Conservation (phyloP, 2,329 filamentous ascomycete species). For the Trichothecium roseum region DNA sequence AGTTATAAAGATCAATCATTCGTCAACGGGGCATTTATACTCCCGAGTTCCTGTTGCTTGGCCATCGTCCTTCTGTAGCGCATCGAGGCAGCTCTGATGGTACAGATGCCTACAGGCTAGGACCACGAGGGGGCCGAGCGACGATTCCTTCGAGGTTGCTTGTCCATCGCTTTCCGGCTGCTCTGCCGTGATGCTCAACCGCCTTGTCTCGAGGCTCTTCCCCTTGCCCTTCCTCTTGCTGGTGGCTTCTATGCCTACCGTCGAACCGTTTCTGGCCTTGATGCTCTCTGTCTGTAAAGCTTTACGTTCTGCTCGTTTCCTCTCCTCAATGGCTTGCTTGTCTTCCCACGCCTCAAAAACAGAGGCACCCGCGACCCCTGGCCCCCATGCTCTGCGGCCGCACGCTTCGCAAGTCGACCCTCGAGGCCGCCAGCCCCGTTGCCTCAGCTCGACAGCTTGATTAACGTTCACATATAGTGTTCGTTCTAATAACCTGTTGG, state of each 20-base stretch:
- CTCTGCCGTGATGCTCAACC: slow-evolving; percentile 29
- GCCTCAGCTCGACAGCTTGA: slow-evolving; percentile 62
- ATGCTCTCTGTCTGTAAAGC: slow-evolving; percentile 22
- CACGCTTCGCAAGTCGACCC: slow-evolving; percentile 86
- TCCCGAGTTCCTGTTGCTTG: slow-evolving; percentile 33
- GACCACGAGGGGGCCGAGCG: slow-evolving; percentile 56
- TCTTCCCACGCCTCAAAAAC: slow-evolving; percentile 79
- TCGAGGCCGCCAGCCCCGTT: slow-evolving; percentile 80
- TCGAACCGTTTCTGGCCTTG: slow-evolving; percentile 20
- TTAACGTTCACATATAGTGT: slow-evolving; percentile 80
- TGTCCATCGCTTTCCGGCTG: slow-evolving; percentile 11
- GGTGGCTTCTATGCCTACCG: slow-evolving; percentile 13
- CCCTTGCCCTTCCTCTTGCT: slow-evolving; percentile 32
- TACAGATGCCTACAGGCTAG: slow-evolving; percentile 63
- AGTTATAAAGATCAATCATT: slow-evolving; percentile 19
- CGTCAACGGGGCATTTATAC: slow-evolving; percentile 49
- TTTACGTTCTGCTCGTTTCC: slow-evolving; percentile 32
- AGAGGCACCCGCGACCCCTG: slow-evolving; percentile 59
- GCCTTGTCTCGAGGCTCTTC: slow-evolving; percentile 27
- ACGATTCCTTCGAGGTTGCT: slow-evolving; percentile 25
- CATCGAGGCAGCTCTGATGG: slow-evolving; percentile 59
- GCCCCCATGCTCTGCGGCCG: slow-evolving; percentile 75
- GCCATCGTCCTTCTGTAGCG: slow-evolving; percentile 43
- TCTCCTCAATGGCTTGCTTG: slow-evolving; percentile 37
- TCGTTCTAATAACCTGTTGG: slow-evolving; percentile 77